Base-by-base conservation (phyloP, 192 early-diverging fungal species). In the Coemansia asiatica region DNA sequence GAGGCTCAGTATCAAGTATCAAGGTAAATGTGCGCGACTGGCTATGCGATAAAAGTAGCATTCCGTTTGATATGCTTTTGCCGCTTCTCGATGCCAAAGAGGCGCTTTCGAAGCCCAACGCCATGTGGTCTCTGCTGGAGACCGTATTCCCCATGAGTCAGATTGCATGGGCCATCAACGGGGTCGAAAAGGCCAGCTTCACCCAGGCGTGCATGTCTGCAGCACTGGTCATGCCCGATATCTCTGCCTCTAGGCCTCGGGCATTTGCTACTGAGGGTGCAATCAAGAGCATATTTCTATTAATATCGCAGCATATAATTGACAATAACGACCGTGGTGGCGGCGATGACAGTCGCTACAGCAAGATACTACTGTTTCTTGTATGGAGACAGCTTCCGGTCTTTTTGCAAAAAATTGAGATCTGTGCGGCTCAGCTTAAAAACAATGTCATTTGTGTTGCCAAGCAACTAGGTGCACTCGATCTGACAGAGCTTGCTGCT, bases 311-410 rank as follows among this genome's bases (percentile, higher is more conserved):
- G 26, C 40, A 27, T 27, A 56, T 31, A 23, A 21, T 22, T n/a
- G 51, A 13, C 40, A 44, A 12, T 12, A 16, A 13, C 40, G 10
- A 36, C 10, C 6, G 6, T 48, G 44, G 16, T 21, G 36, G 27
- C 10, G 10, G 26, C n/a, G 19, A 60, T 15, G n/a, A 57, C 15
- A n/a, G 26, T 9, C 51, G 55, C 22, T 67, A 58, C 18, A 18
- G 18, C 27, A n/a, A 23, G 29, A 67, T 70, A 38, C 70, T 78
- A 2, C 16, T 68, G 61, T 69, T 69, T 31, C 26, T 78, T 44
- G 56, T 61, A 3, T 78, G 70, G 75, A 15, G 66, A n/a, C 75
- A 72, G 33, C 59, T 57, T 2, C 44, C 28, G 18, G 8, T 50
- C 5, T 23, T 74, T 35, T 33, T 26, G 9, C 27, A n/a, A 18